phyloP scores from a whole-genome alignment of 768 basidiomycete genomes.

The Pleurotus pulmonarius region DNA sequence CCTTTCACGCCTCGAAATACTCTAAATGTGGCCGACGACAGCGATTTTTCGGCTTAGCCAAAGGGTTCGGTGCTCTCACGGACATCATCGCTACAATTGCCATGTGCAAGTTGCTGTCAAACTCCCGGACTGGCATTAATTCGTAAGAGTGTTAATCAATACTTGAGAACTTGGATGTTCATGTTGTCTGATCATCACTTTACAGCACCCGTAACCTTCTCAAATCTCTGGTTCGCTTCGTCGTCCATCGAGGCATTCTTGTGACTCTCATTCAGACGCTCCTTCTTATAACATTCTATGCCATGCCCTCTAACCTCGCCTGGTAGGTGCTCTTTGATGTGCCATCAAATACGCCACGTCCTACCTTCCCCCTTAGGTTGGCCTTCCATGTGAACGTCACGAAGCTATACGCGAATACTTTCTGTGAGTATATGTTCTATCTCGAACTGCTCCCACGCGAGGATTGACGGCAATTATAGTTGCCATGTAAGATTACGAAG shows the following conservation, averaged over 20 bases:
- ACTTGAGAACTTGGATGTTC: neutral
- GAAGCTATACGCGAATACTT: constrained; percentile 45
- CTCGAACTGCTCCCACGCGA: neutral
- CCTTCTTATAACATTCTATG: constrained; percentile 38
- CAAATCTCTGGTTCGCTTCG: constrained; percentile 31
- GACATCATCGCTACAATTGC: constrained; percentile 42
- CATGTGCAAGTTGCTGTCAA: constrained; percentile 36
- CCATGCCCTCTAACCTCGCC: constrained; percentile 27
- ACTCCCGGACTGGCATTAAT: constrained; percentile 32
- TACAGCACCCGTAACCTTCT: constrained; percentile 35
- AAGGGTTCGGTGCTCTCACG: constrained; percentile 38
- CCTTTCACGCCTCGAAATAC: neutral
- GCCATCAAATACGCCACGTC: neutral
- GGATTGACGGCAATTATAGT: constrained; percentile 14
- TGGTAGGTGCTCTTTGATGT: constrained; percentile 23
- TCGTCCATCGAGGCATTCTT: constrained; percentile 39
- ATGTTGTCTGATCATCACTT: neutral
- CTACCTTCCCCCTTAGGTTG: constrained; percentile 26
- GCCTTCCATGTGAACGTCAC: constrained; percentile 46
- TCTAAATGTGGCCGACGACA: constrained; percentile 11
- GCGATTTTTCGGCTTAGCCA: constrained; percentile 41
- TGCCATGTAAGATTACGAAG: constrained; percentile 24
- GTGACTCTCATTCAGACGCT: constrained; percentile 40
- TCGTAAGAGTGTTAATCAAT: constrained; percentile 21
- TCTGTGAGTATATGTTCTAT: constrained; percentile 36